Evolutionary conservation across 2,329 filamentous ascomycete genomes (phyloP), one percentile per base, ranked within the genome.

Genomic region (Ophiostoma triangulosporum): DNA sequence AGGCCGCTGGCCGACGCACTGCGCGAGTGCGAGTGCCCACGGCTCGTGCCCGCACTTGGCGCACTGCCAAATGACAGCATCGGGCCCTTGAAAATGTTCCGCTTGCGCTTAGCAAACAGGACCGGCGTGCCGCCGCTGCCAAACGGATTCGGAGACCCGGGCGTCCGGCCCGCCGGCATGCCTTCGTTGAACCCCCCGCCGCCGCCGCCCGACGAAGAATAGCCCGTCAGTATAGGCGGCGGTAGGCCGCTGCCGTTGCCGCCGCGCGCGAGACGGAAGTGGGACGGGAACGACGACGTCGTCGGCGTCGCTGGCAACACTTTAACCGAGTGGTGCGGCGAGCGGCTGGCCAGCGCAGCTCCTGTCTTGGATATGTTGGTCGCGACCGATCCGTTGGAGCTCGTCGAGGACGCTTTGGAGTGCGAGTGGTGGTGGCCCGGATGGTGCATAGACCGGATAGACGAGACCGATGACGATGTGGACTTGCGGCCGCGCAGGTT

Each of bases 401-500:
- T 95, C 1, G 89, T 93, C 0, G 89, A 96, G 0, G 88, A 95
- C 0, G 93, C 89, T 68, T 97, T 97, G 22, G 89, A 95, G 66
- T 96, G 91, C 1, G 84, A 83, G 64, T 93, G 86, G 52, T 84
- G 82, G 59, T 88, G 84, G 60, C 90, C 87, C 62, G 91, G 89
- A 63, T 91, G 87, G 62, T 90, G 89, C 64, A 97, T 88, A 45
- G 86, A 94, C 55, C 93, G 84, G 54, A 98, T 84, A 0, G 89
- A 95, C 1, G 89, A 96, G 15, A 98, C 83, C 0, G 90, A 97
- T 0, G 89, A 95, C 0, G 89, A 96, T 0, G 93, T 98, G 0
- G 91, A 97, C 66, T 97, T 97, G 57, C 93, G 81, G 35, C 93
- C 91, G 27, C 90, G 81, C 45, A 97, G 76, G 29, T 91, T 50